A percentile compares a stretch with the other conserved stretches of the same genome.
Evolutionary conservation across 2,329 filamentous ascomycete species (phyloP).

Genomic region (Grosmannia serpens): DNA sequence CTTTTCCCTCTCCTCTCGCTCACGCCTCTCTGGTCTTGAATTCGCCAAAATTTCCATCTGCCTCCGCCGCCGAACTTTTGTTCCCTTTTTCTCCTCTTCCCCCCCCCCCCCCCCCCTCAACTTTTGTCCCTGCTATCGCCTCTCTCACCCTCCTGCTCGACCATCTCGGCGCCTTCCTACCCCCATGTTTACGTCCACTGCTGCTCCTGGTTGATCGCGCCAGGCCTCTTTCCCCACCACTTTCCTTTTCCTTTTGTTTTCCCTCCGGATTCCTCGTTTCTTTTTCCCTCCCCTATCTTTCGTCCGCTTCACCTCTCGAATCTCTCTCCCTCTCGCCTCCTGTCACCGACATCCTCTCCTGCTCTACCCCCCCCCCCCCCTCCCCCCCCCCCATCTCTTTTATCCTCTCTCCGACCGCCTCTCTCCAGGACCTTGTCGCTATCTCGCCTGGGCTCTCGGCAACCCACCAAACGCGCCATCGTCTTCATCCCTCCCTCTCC

Average conservation of each 20-base stretch:
- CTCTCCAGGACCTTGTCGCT: constrained; percentile 2
- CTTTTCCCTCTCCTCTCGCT: constrained; percentile 8
- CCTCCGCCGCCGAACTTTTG: not conserved
- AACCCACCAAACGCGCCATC: constrained; percentile 19
- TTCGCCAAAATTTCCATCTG: constrained; percentile 10
- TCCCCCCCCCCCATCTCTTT: not conserved
- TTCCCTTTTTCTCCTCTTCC: not conserved
- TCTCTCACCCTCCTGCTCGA: not conserved
- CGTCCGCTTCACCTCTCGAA: not conserved
- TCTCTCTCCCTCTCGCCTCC: not conserved
- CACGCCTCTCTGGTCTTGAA: constrained; percentile 3
- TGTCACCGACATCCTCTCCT: no score
- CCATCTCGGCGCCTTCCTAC: not conserved
- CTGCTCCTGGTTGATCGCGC: constrained; percentile 10
- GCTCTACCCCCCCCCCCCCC: not conserved
- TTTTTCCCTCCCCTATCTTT: not conserved
- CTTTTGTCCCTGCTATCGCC: constrained; percentile 6
- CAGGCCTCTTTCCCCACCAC: constrained; percentile 3
- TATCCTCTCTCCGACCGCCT: not conserved
- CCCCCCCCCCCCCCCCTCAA: no score
- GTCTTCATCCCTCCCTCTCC: constrained; percentile 36
- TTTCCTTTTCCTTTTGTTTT: not conserved
- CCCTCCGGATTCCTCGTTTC: not conserved
- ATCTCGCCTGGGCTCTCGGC: not conserved
- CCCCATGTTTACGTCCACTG: constrained; percentile 3